Evolutionary conservation across 202 grass and related monocot genomes (phyloP).

Genomic region (Carex sylvatica): DNA sequence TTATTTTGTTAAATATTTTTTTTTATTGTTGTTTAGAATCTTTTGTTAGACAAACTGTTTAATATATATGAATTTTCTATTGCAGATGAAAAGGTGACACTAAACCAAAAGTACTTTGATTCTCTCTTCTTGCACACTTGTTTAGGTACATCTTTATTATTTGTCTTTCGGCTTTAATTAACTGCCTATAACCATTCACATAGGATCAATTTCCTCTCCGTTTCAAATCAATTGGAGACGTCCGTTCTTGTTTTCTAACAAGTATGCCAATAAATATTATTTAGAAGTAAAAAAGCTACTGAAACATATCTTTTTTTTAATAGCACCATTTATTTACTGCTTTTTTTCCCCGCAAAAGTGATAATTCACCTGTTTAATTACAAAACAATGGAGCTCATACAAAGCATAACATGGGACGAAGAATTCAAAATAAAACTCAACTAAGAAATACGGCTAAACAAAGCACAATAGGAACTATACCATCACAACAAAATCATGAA

Average conservation of each 20-base stretch:
- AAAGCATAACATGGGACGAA: too few species aligned
- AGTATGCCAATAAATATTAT: background rate
- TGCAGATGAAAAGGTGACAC: background rate
- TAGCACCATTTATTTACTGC: background rate
- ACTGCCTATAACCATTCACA: background rate
- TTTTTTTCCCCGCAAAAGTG: background rate
- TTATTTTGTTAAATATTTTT: background rate
- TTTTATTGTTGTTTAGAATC: background rate
- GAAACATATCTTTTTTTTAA: background rate
- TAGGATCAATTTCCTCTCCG: background rate
- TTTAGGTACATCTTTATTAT: slow-evolving; percentile 12
- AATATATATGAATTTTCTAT: background rate
- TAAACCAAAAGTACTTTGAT: background rate
- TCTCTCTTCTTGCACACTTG: background rate
- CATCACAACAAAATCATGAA: too few species aligned
- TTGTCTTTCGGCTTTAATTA: background rate
- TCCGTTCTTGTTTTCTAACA: background rate
- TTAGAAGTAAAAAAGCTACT: too few species aligned
- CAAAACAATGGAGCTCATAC: too few species aligned
- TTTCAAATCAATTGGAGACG: background rate
- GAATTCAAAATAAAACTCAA: too few species aligned
- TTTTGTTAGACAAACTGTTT: background rate
- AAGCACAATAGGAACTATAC: too few species aligned
- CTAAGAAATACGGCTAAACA: too few species aligned
- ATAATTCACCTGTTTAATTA: too few species aligned